Evolutionary conservation across 805 yeast genomes (phyloP).

Genomic region (Spathaspora gorwiae): DNA sequence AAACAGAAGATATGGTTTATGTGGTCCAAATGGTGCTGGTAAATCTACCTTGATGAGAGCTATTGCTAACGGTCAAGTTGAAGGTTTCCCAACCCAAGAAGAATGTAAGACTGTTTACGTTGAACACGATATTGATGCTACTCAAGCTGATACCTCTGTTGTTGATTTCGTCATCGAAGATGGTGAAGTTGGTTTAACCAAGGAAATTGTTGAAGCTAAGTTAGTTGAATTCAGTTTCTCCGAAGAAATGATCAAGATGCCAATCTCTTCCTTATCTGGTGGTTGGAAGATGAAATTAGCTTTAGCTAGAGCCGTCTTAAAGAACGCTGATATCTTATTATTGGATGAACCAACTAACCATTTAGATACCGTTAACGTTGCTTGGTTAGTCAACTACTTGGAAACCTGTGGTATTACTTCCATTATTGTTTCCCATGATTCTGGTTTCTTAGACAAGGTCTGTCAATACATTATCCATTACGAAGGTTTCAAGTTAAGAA

Average conservation of each 20-base stretch:
- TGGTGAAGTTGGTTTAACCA: constrained; percentile 68
- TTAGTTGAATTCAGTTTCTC: constrained; percentile 89
- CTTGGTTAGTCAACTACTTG: constrained; percentile 99
- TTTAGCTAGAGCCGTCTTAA: constrained; percentile 97
- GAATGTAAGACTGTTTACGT: constrained; percentile 99
- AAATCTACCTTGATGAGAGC: constrained; percentile 81
- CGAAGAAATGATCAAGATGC: constrained; percentile 89
- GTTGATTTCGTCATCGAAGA: constrained; percentile 85
- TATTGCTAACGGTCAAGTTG: constrained; percentile 96
- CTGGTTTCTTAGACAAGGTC: constrained; percentile 97
- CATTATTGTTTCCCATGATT: constrained; percentile 97
- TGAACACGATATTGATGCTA: constrained; percentile 99
- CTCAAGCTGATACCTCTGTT: constrained; percentile 94
- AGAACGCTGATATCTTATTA: constrained; percentile 95
- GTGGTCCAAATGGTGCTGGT: constrained; percentile 60
- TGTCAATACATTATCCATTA: constrained; percentile 98
- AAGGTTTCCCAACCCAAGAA: constrained; percentile 99
- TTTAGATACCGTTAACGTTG: constrained; percentile 99
- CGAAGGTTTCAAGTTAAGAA: constrained; percentile 99
- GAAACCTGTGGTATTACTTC: constrained; percentile 98
- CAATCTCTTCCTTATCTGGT: constrained; percentile 96
- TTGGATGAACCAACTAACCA: constrained; percentile 99
- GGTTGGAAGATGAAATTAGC: constrained; percentile 99
- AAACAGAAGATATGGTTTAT: constrained; percentile 98
- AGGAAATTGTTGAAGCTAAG: constrained; percentile 66